Conservation (phyloP, 2,329 filamentous ascomycete genomes). For the Amylocarpus encephaloides region DNA sequence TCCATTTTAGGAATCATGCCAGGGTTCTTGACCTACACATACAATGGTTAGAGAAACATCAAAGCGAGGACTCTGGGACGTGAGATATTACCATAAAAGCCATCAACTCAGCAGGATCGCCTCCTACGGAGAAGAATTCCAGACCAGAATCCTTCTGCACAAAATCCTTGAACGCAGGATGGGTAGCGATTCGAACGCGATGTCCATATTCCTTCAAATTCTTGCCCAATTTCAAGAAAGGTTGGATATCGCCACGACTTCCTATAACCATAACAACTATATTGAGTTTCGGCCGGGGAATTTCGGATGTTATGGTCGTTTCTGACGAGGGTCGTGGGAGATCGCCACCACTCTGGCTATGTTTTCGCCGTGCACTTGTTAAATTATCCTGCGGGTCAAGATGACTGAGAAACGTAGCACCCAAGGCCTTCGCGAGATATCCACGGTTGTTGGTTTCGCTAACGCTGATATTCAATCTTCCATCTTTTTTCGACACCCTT, state of each 20-base stretch:
- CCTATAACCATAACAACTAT: constrained; percentile 83
- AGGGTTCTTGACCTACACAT: constrained; percentile 52
- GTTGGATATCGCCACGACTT: constrained; percentile 72
- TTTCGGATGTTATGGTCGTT: constrained; percentile 13
- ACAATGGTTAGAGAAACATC: too few relatives aligned
- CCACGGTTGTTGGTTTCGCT: constrained; percentile 64
- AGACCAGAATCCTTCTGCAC: constrained; percentile 65
- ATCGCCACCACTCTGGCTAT: constrained; percentile 30
- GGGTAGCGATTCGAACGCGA: constrained; percentile 70
- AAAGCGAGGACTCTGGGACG: too few relatives aligned
- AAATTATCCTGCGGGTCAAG: constrained; percentile 27
- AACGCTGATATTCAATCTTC: constrained; percentile 64
- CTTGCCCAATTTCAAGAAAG: constrained; percentile 70
- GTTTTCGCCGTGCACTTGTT: constrained; percentile 2
- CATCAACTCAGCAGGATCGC: constrained; percentile 76
- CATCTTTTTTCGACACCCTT: constrained; percentile 60
- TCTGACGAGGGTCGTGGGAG: constrained; percentile 13
- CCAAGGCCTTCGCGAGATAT: constrained; percentile 68
- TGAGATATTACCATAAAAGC: constrained; percentile 59
- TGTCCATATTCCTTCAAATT: constrained; percentile 68
- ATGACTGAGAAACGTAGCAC: constrained; percentile 54
- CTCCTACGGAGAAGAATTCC: constrained; percentile 76
- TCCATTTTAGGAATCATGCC: constrained; percentile 70
- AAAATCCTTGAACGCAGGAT: constrained; percentile 70
- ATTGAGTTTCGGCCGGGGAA: constrained; percentile 44